Evolutionary conservation across 257 asterid genomes (phyloP), one percentile per base, ranked within the genome.

Genomic region (Cordia subcordata): DNA sequence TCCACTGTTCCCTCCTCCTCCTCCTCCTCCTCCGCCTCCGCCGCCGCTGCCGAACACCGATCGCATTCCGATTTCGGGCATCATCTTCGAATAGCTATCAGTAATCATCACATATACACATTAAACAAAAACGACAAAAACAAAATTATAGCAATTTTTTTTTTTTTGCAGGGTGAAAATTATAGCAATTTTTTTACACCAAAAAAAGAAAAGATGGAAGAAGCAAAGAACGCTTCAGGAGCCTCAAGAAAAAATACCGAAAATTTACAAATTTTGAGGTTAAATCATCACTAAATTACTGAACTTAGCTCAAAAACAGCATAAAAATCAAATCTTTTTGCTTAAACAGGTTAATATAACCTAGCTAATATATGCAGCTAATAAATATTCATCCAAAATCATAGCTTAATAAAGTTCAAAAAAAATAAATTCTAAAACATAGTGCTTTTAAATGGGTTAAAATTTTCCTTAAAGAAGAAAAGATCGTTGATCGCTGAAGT

Each of bases 31-130:
- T 66, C 80, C 53, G 73, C 49, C 71, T 81, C 93, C 27, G 75
- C 86, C 65, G 23, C 66, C 58, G 18, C 56, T 75, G 38, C 71
- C 67, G 46, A 57, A 50, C 82, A 59, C 46, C 55, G 81, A 63
- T 61, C 81, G 76, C 79, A 68, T 71, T 69, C 76, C 82, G 39
- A 72, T 73, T 47, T 79, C 88, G 45, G 85, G 67, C 61, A 68
- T 64, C 84, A 67, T 78, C 68, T 74, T 77, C 39, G 79, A 58
- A 55, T 78, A 81, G 63, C 72, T 66, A 49, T 75, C 78, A 47
- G 77, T 73, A 68, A 81, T 72, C 84, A 79, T 68, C 40, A 5
- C 66, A 65, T 32, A 70, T 20, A 71, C 66, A 74, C 38, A 52
- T 33, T 11, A 54, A 18, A 16, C n/a, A 20, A 22, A 5, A 11